Evolutionary conservation across 1,284 basidiomycete genomes (phyloP).

Genomic region (Leccinum fallax): DNA sequence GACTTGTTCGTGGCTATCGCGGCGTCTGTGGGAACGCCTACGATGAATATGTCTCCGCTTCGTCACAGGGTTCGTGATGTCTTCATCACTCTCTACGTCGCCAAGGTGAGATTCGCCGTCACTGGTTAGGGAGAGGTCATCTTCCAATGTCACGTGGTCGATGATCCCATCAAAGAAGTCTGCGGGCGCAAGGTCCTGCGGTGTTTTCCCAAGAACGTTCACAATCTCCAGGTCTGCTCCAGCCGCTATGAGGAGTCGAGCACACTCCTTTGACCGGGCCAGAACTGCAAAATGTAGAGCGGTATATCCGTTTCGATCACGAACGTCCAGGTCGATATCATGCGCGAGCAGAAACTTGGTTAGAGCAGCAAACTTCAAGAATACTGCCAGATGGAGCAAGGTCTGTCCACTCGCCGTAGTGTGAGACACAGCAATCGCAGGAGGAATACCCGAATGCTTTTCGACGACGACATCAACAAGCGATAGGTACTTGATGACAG

Average conservation of each 20-base stretch:
- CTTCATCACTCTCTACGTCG: conserved; percentile 69
- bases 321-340: conserved; percentile 78
- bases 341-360: conserved; percentile 73
- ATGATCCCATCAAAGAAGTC: conserved; percentile 55
- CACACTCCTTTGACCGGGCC: conserved; percentile 66
- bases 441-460: conserved; percentile 41
- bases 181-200: conserved; percentile 74
- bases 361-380: conserved; percentile 78
- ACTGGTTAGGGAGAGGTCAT: conserved; percentile 21
- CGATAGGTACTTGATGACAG: conserved; percentile 79
- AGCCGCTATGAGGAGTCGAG: conserved; percentile 68
- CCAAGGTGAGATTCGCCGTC: conserved; percentile 70
- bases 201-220: conserved; percentile 76
- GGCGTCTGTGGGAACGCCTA: conserved; percentile 35
- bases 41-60: conserved; percentile 36
- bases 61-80: conserved; percentile 37
- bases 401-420: conserved; percentile 75
- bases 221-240: conserved; percentile 83
- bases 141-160: conserved; percentile 37
- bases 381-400: conserved; percentile 84
- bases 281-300: conserved; percentile 88
- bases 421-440: conserved; percentile 59
- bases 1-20: conserved; percentile 28
- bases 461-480: conserved; percentile 65
- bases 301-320: conserved; percentile 91